Conservation (phyloP, 306 rosid genomes). For the Leucaena leucocephala region DNA sequence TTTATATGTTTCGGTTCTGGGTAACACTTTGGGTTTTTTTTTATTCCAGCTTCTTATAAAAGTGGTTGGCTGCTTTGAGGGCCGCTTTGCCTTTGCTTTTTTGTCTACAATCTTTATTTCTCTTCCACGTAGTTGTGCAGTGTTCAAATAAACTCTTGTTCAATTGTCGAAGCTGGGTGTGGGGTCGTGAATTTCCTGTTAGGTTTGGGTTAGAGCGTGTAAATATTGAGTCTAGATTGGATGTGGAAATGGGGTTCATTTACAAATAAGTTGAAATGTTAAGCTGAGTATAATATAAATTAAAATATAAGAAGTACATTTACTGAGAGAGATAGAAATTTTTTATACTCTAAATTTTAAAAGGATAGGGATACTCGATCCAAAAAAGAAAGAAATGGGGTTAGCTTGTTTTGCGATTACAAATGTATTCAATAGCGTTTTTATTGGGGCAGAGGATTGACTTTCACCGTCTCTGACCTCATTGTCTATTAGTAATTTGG, state of each 20-base stretch:
- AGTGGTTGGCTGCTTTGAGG: conserved; percentile 16
- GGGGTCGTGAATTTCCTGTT: conserved; percentile 38
- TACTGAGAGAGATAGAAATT: too few species aligned
- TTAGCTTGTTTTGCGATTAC: not conserved
- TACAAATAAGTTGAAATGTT: too few species aligned
- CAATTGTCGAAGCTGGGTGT: not conserved
- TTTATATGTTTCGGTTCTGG: not conserved
- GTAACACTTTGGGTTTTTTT: conserved; percentile 1
- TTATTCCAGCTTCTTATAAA: not conserved
- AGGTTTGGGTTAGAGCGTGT: conserved; percentile 17
- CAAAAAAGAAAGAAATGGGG: too few species aligned
- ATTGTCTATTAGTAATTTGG: not conserved
- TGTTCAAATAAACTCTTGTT: conserved; percentile 23
- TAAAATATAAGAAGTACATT: too few species aligned
- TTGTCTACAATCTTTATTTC: conserved; percentile 12
- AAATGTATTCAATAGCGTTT: not conserved
- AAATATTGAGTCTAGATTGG: conserved; percentile 1
- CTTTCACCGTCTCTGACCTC: not conserved
- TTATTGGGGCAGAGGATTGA: not conserved
- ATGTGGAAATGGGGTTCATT: not conserved
- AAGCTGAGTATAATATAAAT: too few species aligned
- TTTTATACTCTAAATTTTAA: too few species aligned
- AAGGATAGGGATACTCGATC: too few species aligned
- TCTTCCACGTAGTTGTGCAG: conserved; percentile 18
- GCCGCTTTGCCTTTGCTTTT: conserved; percentile 25